Base-by-base conservation (phyloP, 2,329 filamentous ascomycete species). In the Alternaria gansuensis region DNA sequence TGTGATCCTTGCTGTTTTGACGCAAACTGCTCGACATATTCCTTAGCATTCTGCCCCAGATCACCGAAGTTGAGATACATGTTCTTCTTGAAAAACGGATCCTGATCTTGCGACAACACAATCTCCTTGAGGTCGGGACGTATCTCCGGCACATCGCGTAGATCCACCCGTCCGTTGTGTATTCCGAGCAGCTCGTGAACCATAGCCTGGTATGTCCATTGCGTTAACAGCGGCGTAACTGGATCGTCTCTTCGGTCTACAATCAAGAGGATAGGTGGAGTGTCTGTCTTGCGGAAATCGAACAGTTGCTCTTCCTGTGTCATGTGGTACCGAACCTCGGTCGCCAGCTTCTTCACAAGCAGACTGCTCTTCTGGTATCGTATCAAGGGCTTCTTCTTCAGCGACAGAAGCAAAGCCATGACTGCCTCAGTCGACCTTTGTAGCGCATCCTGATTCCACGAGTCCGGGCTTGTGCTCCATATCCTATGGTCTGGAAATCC, bases 121-220 rank as follows among this genome's bases (percentile, higher is more conserved):
- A 99, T 95, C 79, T 99, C 95, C 77, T 90, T 93, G 53, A 97
- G 83, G 75, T 97, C 94, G 1, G 92, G 90, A 14, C 91, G 85
- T 55, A 96, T 87, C 54, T 96, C 93, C 11, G 91, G 91, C 0
- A 97, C 88, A 54, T 91, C 86, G 62, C 89, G 90, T 33, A 99
- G 82, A 73, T 97, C 90, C 0, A 99, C 95, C 50, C 94, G 87
- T n/a, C 95, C 95, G 75, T 98, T 98, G 58, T 91, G 87, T 66
- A 99, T 97, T 5, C 95, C 95, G 11, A 99, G 83, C 2, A 98
- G 81, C 73, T 99, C 95, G 75, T 99, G 95, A 0, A 99, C 95
- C 93, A 99, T 99, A n/a, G 95, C 95, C 79, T 99, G 95, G 73
- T 99, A 99, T 26, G 95, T 99, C 95, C 95, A 99, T 76, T 99